These are phyloP conservation scores for Skeletonema menzelii DNA, from an alignment of 108 stramenopile genomes.

Conservation along the genomic window DNA sequence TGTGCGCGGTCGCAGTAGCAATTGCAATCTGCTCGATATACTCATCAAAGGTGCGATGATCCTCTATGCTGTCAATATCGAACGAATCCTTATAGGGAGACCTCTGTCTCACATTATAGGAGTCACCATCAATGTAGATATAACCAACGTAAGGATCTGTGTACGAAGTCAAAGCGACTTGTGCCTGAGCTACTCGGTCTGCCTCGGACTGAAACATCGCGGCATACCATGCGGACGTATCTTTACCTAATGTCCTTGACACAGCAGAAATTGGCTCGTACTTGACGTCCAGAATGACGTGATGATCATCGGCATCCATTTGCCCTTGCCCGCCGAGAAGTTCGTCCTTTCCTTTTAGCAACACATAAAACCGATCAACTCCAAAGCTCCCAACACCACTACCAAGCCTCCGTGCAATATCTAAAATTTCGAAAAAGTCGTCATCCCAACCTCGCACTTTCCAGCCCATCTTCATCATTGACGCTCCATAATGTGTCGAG, in stretches of 20 bases:
- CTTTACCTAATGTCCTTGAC: conserved; percentile 21
- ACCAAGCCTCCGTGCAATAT: conserved; percentile 58
- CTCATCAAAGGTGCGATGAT: conserved; percentile 36
- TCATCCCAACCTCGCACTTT: conserved; percentile 53
- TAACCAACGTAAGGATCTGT: conserved; percentile 66
- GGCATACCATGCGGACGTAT: conserved; percentile 53
- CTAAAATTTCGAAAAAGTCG: conserved; percentile 51
- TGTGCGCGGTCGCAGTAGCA: conserved; percentile 63
- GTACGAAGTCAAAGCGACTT: conserved; percentile 60
- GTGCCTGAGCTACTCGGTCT: conserved; percentile 50
- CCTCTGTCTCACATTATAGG: conserved; percentile 57
- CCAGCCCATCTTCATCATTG: conserved; percentile 72
- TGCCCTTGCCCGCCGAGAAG: conserved; percentile 29
- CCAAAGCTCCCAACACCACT: conserved; percentile 60
- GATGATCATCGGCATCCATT: conserved; percentile 6
- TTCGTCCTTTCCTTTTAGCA: conserved; percentile 53
- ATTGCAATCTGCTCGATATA: conserved; percentile 58
- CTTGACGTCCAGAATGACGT: conserved; percentile 67
- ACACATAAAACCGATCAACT: conserved; percentile 68
- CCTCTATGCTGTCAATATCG: conserved; percentile 32
- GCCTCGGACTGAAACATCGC: conserved; percentile 58
- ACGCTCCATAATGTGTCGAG: conserved; percentile 52
- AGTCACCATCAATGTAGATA: conserved; percentile 34
- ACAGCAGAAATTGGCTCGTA: conserved; percentile 55
- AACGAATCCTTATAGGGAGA: conserved; percentile 61